These are phyloP conservation scores for Fusarium sororula DNA, from an alignment of 2,329 filamentous ascomycete genomes.

Conservation along the genomic window DNA sequence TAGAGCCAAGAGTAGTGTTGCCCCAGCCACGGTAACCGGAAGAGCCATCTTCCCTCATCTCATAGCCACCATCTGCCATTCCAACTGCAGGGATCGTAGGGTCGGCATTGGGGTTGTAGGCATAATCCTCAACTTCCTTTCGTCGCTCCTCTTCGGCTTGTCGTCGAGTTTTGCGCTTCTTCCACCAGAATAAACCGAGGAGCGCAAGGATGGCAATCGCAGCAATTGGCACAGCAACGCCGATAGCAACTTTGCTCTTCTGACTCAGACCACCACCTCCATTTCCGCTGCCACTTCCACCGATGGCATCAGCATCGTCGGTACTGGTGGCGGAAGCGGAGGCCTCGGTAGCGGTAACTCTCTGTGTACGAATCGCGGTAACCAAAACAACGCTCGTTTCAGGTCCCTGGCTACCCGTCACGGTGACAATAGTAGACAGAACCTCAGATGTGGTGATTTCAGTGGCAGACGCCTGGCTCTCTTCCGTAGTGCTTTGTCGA, in stretches of 20 bases:
- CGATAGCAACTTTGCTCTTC: conserved; percentile 83
- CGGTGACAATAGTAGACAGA: conserved; percentile 37
- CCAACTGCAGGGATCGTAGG: conserved; percentile 72
- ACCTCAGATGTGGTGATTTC: conserved; percentile 23
- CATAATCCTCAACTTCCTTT: conserved; percentile 97
- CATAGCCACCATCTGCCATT: conserved; percentile 64
- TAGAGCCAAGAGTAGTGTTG: conserved; percentile 74
- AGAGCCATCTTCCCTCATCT: conserved; percentile 80
- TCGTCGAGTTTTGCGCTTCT: conserved; percentile 86
- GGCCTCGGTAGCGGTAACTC: conserved; percentile 3
- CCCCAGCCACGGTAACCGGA: conserved; percentile 96
- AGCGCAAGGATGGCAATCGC: conserved; percentile 84
- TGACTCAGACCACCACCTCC: conserved; percentile 61
- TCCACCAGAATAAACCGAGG: conserved; percentile 84
- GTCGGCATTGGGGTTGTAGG: conserved; percentile 97
- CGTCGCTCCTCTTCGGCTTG: conserved; percentile 86
- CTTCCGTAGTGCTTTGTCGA: conserved; percentile 15
- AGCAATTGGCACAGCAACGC: conserved; percentile 92
- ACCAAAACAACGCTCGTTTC: conserved; percentile 42
- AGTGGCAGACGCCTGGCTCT: conserved; percentile 14
- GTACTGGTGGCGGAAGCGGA: conserved; percentile 40
- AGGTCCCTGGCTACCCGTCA: conserved; percentile 33
- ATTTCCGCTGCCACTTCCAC: conserved; percentile 29
- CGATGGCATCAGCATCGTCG: conserved; percentile 43
- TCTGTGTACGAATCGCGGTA: conserved; percentile 38